Evolutionary conservation across 179 eudicot species (phyloP).

Genomic region (Heliamphora pulchella): DNA sequence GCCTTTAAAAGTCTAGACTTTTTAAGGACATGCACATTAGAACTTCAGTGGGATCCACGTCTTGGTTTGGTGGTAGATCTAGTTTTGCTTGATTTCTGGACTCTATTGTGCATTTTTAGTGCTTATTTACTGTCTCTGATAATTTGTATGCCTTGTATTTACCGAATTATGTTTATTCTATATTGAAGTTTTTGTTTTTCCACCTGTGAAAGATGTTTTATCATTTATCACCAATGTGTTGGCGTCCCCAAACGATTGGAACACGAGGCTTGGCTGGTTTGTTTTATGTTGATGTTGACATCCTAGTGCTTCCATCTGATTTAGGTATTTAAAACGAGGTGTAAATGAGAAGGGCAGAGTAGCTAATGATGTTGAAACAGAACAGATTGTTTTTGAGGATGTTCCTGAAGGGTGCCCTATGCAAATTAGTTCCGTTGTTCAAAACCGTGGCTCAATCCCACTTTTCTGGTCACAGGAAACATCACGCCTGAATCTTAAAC

Average conservation of each 20-base stretch:
- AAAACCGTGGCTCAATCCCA: slow-evolving; percentile 96
- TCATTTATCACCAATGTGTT: neutral
- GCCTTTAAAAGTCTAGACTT: too few relatives aligned
- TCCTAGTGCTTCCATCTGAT: neutral
- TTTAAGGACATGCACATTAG: neutral
- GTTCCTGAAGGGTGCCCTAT: slow-evolving; percentile 58
- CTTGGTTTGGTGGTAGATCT: neutral
- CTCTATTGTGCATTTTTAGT: slow-evolving; percentile 2
- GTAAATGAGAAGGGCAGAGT: slow-evolving; percentile 94
- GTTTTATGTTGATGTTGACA: neutral
- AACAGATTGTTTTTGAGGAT: slow-evolving; percentile 86
- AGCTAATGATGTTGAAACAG: slow-evolving; percentile 98
- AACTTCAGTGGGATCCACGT: slow-evolving; percentile 2
- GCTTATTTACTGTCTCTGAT: neutral
- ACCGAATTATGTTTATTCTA: too few relatives aligned
- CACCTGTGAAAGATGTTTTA: neutral
- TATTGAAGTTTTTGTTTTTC: neutral
- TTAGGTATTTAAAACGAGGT: slow-evolving; percentile 86
- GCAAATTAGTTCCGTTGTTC: slow-evolving; percentile 82
- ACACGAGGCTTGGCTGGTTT: too few relatives aligned
- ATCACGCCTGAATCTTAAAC: slow-evolving; percentile 82
- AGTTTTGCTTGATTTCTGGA: slow-evolving; percentile 13
- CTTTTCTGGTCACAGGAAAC: slow-evolving; percentile 99
- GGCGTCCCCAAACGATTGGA: too few relatives aligned
- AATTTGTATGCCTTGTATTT: neutral